Base-by-base conservation (phyloP, 139 green algal genomes). In the Edaphochlamys debaryana region DNA sequence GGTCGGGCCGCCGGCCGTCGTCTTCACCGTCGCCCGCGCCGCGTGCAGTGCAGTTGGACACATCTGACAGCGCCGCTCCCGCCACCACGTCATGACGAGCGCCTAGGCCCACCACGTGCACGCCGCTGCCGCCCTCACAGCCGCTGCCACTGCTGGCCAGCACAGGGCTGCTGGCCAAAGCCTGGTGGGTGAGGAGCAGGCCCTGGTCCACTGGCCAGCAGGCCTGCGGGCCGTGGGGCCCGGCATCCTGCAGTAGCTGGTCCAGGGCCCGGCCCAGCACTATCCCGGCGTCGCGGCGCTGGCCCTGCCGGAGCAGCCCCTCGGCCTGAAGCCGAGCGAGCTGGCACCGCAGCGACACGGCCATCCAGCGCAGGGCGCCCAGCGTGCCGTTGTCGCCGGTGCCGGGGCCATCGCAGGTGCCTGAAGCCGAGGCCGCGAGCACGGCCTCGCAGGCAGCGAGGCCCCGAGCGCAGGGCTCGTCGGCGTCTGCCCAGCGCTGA, bases 191-290 rank as follows among this genome's bases (percentile, higher is more conserved):
- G 62, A 85, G 63, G 30, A 84, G 56, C 73, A 84, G 63, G 17
- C 63, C 76, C 22, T 67, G 34, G 63, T 82, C 76, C 20, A 73
- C 63, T 0, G 76, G 76, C 76, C 76, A 82, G 1, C 64, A 23
- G 30, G 58, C 42, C 30, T 22, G 42, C 20, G 63, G 42, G n/a
- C 29, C 56, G 30, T 38, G 38, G 9, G 23, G 4, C 0, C 2
- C 27, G 3, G 76, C 62, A 0, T 41, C 63, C 0, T 38, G 22
- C 41, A 67, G 41, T 23, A 82, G 41, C 42, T 73, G 32, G 27
- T 2, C 66, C 32, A 42, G 3, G 3, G 66, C 45, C 27, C 1
- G n/a, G 9, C 48, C 27, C 66, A 76, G 0, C 34, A 68, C 22
- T 0, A 15, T 22, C 15, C 4, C 27, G 4, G 78, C 78, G 2